Conservation (phyloP, 768 basidiomycete species). For the Boletus subcaerulescens region DNA sequence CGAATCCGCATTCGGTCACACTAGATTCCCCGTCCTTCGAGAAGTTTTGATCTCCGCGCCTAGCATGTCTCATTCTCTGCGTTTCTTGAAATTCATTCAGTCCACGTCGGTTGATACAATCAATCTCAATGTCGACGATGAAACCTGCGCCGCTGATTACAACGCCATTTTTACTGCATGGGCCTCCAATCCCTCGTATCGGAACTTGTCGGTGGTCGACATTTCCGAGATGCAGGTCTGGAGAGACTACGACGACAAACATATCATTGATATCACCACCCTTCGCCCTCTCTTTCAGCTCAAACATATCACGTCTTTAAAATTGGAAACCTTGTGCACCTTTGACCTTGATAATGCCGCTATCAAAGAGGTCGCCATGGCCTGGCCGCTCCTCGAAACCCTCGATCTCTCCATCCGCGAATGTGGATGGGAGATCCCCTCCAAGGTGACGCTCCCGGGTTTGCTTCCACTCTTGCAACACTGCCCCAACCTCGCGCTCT, state of each 20-base stretch:
- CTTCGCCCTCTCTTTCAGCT: slow-evolving; percentile 28
- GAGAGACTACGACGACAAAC: slow-evolving; percentile 30
- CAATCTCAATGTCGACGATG: slow-evolving; percentile 32
- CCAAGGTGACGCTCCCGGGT: slow-evolving; percentile 26
- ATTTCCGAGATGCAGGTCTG: slow-evolving; percentile 31
- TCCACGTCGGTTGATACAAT: slow-evolving; percentile 30
- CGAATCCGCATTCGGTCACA: slow-evolving; percentile 12
- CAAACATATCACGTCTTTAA: slow-evolving; percentile 19
- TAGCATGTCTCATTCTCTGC: slow-evolving; percentile 22
- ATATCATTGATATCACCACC: slow-evolving; percentile 24
- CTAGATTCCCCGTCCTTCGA: slow-evolving; percentile 21
- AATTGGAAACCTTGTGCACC: slow-evolving; percentile 30
- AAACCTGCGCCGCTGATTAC: slow-evolving; percentile 27
- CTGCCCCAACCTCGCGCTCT: slow-evolving; percentile 24
- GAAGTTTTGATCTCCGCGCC: slow-evolving; percentile 23
- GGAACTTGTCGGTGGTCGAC: slow-evolving; percentile 24
- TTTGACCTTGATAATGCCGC: slow-evolving; percentile 23
- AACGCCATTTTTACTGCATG: slow-evolving; percentile 21
- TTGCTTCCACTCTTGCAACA: slow-evolving; percentile 19
- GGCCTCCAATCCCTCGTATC: slow-evolving; percentile 23
- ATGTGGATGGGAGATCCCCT: slow-evolving; percentile 30
- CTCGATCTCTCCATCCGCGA: slow-evolving; percentile 29
- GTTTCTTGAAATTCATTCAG: slow-evolving; percentile 26
- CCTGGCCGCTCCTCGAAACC: slow-evolving; percentile 29
- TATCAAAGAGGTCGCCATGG: slow-evolving; percentile 23